phyloP scores from a whole-genome alignment of 352 stramenopile genomes.

The Blastocystis hominis region DNA sequence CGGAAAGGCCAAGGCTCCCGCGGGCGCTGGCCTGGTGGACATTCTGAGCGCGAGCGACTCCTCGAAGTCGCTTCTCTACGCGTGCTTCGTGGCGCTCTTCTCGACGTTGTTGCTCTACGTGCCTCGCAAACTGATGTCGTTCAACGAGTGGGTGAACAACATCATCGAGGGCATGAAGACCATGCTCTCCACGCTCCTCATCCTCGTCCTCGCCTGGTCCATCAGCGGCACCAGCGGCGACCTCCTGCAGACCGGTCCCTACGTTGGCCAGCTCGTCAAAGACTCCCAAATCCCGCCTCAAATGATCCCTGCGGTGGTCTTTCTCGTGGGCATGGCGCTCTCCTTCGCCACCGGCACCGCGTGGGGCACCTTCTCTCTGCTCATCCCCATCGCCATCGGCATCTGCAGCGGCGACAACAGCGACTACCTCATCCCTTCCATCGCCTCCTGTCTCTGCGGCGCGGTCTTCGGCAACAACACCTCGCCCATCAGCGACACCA shows the following conservation, averaged over 20 bases:
- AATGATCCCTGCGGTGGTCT: conserved; percentile 73
- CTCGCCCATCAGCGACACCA: conserved; percentile 80
- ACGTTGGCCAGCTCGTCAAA: conserved; percentile 62
- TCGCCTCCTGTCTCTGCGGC: conserved; percentile 74
- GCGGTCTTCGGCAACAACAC: conserved; percentile 77
- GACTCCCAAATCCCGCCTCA: conserved; percentile 69
- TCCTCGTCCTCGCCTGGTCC: conserved; percentile 51
- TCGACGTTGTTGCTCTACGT: conserved; percentile 50
- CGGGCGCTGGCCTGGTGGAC: not conserved
- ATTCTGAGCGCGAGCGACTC: not conserved
- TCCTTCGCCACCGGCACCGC: conserved; percentile 77
- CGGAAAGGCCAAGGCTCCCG: not conserved
- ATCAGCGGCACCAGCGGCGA: conserved; percentile 5
- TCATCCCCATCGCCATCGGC: conserved; percentile 75
- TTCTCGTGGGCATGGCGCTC: conserved; percentile 75
- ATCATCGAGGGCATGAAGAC: conserved; percentile 56
- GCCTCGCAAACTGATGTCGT: conserved; percentile 48
- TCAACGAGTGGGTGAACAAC: conserved; percentile 46
- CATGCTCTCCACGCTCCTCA: conserved; percentile 53
- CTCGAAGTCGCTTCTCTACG: conserved; percentile 18
- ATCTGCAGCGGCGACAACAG: conserved; percentile 72
- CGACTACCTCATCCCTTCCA: conserved; percentile 75
- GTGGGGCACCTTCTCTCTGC: conserved; percentile 81
- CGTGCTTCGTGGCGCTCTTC: conserved; percentile 24
- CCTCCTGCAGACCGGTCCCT: conserved; percentile 32